Conservation (phyloP, 1,139 yeast species). For the Yamadazyma friedrichii region DNA sequence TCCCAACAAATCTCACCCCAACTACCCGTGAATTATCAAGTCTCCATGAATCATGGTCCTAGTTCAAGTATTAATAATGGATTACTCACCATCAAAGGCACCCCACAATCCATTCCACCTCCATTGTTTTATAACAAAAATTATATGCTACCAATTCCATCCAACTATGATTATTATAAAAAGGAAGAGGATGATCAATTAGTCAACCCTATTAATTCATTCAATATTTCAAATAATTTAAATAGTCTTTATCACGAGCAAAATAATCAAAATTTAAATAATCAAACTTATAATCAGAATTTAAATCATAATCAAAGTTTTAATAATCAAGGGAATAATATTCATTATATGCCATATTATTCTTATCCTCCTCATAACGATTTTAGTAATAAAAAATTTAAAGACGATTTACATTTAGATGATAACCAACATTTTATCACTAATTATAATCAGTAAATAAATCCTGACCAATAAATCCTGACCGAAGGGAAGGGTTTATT, state of each 20-base stretch:
- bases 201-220: constrained; percentile 19
- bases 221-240: constrained; percentile 14
- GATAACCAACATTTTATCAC: constrained; percentile 7
- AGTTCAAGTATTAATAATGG: not conserved
- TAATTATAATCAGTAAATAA: constrained; percentile 5
- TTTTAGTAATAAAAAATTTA: constrained; percentile 5
- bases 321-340: not conserved
- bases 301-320: not conserved
- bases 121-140: constrained; percentile 15
- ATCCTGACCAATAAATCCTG: too few relatives aligned
- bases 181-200: constrained; percentile 21
- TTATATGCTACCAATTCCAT: constrained; percentile 17
- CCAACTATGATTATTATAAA: constrained; percentile 16
- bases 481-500: too few relatives aligned
- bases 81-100: not conserved
- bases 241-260: constrained; percentile 16
- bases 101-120: constrained; percentile 10
- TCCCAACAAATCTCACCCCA: not conserved
- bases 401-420: constrained; percentile 8
- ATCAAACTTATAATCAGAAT: not conserved
- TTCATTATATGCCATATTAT: constrained; percentile 9
- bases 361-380: constrained; percentile 14
- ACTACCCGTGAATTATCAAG: too few relatives aligned
- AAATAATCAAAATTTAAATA: not conserved
- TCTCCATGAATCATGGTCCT: not conserved